These are phyloP conservation scores for Skeletonema grethae DNA, from an alignment of 108 stramenopile species.

Conservation along the genomic window DNA sequence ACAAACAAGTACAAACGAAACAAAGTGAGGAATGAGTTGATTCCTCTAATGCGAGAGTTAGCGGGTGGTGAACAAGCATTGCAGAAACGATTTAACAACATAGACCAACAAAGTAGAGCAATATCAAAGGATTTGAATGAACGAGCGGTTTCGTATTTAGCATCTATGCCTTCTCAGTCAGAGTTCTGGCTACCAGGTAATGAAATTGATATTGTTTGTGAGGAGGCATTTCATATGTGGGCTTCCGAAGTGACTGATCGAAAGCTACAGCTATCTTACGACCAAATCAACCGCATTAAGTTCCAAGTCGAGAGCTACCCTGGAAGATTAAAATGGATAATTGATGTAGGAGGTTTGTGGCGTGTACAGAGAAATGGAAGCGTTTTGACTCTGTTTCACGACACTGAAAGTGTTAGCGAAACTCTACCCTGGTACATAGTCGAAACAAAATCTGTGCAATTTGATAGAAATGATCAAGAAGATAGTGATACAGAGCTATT, in stretches of 20 bases:
- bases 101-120: constrained; percentile 71
- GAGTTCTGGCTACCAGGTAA: constrained; percentile 22
- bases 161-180: constrained; percentile 35
- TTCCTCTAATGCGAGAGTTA: constrained; percentile 76
- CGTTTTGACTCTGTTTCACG: constrained; percentile 33
- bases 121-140: constrained; percentile 50
- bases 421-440: not conserved
- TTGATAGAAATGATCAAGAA: not conserved
- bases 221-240: constrained; percentile 74
- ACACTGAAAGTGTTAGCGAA: constrained; percentile 7
- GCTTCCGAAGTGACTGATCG: constrained; percentile 18
- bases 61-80: constrained; percentile 54
- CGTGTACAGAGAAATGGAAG: constrained; percentile 59
- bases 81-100: constrained; percentile 56
- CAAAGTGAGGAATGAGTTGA: constrained; percentile 84
- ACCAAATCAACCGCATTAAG: constrained; percentile 58
- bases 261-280: constrained; percentile 57
- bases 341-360: constrained; percentile 69
- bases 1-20: constrained; percentile 80
- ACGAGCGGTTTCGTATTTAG: constrained; percentile 47
- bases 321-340: constrained; percentile 58
- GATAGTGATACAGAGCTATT: not conserved
- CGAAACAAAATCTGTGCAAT: not conserved
- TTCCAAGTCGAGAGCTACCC: constrained; percentile 61
- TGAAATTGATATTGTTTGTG: constrained; percentile 42